Evolutionary conservation across 2,329 filamentous ascomycete genomes (phyloP).

Genomic region (Immersiporthe knoxdaviesiana): DNA sequence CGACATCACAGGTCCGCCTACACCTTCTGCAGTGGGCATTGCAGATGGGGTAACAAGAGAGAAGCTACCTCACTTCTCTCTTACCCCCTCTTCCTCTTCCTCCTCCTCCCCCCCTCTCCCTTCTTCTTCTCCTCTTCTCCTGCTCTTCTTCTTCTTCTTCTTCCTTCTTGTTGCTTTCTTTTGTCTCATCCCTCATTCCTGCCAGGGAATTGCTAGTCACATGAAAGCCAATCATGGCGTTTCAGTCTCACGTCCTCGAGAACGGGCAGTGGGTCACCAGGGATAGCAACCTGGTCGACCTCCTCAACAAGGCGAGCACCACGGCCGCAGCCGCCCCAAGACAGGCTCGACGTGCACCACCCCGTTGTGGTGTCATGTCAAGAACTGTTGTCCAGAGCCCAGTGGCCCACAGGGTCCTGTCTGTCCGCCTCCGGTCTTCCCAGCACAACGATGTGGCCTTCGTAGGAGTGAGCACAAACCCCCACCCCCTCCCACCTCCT

Average conservation of each 20-base stretch:
- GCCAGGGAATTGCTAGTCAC: not conserved
- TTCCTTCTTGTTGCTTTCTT: not conserved
- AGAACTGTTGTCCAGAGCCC: constrained; percentile 79
- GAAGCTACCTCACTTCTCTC: constrained; percentile 2
- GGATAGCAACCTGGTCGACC: constrained; percentile 50
- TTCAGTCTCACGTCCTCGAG: constrained; percentile 58
- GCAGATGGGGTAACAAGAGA: not conserved
- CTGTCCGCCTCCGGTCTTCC: constrained; percentile 73
- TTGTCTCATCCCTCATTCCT: not conserved
- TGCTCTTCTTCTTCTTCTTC: too few relatives aligned
- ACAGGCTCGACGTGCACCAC: constrained; percentile 47
- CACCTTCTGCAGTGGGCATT: not conserved
- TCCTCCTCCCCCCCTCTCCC: too few relatives aligned
- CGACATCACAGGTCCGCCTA: not conserved
- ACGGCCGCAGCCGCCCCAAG: constrained; percentile 38
- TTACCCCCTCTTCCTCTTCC: not conserved
- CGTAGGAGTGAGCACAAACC: constrained; percentile 67
- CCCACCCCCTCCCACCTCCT: too few relatives aligned
- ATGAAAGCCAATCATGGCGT: constrained; percentile 44
- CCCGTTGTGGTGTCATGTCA: constrained; percentile 74
- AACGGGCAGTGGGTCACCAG: constrained; percentile 62
- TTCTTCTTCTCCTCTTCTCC: not conserved
- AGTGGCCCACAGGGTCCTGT: constrained; percentile 74
- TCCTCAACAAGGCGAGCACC: constrained; percentile 44
- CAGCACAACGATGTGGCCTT: constrained; percentile 82